These are phyloP conservation scores for Oryza meyeriana DNA, from an alignment of 176 grass and related monocot genomes.

Conservation along the genomic window DNA sequence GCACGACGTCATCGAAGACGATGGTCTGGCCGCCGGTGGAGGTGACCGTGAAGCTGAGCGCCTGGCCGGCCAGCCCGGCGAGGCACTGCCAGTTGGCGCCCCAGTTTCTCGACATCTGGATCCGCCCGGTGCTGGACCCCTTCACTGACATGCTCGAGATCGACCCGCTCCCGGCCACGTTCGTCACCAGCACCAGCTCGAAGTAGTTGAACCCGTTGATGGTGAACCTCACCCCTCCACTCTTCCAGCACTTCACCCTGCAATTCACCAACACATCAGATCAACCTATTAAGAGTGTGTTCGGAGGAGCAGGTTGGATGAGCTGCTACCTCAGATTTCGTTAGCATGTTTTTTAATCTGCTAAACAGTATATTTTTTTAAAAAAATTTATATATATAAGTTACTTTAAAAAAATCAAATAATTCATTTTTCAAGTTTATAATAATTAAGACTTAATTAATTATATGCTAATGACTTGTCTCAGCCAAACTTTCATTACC, in stretches of 20 bases:
- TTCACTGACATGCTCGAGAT: constrained; percentile 25
- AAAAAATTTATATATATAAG: too few species aligned
- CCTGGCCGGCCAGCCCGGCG: neutral
- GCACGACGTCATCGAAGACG: constrained; percentile 28
- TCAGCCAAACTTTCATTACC: too few species aligned
- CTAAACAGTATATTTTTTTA: too few species aligned
- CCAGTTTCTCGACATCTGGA: constrained; percentile 45
- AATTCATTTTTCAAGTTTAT: too few species aligned
- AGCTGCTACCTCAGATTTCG: too few species aligned
- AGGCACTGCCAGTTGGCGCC: constrained; percentile 46
- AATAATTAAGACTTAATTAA: too few species aligned
- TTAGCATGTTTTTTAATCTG: too few species aligned
- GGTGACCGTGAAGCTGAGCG: constrained; percentile 45
- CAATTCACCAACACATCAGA: neutral
- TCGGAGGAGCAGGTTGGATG: too few species aligned
- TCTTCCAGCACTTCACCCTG: constrained; percentile 41
- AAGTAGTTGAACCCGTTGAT: constrained; percentile 43
- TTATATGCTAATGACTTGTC: too few species aligned
- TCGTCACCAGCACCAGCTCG: constrained; percentile 47
- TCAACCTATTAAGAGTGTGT: too few species aligned
- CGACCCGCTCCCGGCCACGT: constrained; percentile 39
- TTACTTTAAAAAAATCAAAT: too few species aligned
- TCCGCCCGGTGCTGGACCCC: constrained; percentile 26
- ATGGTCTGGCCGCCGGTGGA: constrained; percentile 37
- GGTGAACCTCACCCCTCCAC: constrained; percentile 39